Percentiles rank a stretch among this genome's conserved stretches.
These are phyloP conservation scores for Pleurozium schreberi DNA, from an alignment of 225 moss, liverwort and hornwort species.

Conservation along the genomic window DNA sequence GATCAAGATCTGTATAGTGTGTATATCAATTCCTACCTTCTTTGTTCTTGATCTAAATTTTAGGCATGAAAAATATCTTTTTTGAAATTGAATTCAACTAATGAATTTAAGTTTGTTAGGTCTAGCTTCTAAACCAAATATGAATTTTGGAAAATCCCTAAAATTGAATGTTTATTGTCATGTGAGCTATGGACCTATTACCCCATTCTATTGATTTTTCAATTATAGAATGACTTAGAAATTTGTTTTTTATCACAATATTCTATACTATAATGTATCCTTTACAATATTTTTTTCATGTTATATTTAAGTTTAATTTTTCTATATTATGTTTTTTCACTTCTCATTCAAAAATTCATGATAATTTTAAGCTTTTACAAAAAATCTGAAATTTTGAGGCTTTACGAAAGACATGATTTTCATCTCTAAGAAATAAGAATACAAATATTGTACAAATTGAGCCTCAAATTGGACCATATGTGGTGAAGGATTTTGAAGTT, in stretches of 20 bases:
- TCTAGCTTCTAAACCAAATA: neutral
- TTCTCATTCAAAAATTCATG: neutral
- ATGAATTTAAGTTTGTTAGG: neutral
- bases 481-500: neutral
- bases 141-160: neutral
- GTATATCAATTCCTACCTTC: too few relatives aligned
- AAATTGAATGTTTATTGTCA: neutral
- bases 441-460: neutral
- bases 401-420: neutral
- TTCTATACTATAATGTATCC: neutral
- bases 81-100: neutral
- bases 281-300: accelerated
- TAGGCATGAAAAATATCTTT: neutral
- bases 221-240: neutral
- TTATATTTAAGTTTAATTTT: neutral
- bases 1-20: neutral
- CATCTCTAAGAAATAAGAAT: neutral
- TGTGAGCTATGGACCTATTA: neutral
- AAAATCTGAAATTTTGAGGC: neutral
- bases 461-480: neutral
- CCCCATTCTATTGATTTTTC: accelerated
- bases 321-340: neutral
- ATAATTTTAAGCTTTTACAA: neutral
- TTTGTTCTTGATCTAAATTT: too few relatives aligned
- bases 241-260: neutral